phyloP scores from a whole-genome alignment of 768 basidiomycete species.

The Neoboletus subvelutipes region DNA sequence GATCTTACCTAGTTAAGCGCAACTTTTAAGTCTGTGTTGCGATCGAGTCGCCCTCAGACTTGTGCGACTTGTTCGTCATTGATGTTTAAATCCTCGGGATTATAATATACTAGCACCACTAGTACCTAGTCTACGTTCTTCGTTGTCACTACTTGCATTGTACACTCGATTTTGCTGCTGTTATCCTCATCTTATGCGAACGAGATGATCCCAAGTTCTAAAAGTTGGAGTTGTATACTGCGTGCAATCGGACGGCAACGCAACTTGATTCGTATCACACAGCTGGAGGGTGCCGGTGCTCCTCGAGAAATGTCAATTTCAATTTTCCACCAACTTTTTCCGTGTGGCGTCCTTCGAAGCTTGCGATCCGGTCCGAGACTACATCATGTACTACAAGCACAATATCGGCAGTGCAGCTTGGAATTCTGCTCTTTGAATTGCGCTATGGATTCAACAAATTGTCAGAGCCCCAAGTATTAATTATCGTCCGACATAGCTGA shows the following conservation, averaged over 20 bases:
- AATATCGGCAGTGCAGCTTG: not conserved
- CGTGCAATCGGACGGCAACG: not conserved
- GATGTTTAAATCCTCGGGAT: not conserved
- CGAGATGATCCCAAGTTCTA: not conserved
- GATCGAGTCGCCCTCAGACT: not conserved
- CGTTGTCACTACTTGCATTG: not conserved
- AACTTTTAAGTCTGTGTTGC: not conserved
- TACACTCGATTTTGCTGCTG: not conserved
- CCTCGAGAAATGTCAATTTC: not conserved
- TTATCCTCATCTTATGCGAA: not conserved
- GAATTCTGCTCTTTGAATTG: not conserved
- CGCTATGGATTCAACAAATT: too few relatives aligned
- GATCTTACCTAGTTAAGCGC: slow-evolving; percentile 15
- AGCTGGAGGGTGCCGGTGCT: not conserved
- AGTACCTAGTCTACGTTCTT: not conserved
- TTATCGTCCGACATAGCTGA: not conserved
- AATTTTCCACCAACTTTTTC: not conserved
- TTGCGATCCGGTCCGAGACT: not conserved
- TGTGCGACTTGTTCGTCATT: not conserved
- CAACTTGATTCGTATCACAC: not conserved
- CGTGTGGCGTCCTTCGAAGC: not conserved
- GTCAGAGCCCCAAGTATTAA: not conserved
- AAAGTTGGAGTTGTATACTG: too few relatives aligned
- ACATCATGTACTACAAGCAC: not conserved
- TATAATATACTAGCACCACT: not conserved